Conservation (phyloP, 257 asterid genomes). For the Solanum etuberosum region DNA sequence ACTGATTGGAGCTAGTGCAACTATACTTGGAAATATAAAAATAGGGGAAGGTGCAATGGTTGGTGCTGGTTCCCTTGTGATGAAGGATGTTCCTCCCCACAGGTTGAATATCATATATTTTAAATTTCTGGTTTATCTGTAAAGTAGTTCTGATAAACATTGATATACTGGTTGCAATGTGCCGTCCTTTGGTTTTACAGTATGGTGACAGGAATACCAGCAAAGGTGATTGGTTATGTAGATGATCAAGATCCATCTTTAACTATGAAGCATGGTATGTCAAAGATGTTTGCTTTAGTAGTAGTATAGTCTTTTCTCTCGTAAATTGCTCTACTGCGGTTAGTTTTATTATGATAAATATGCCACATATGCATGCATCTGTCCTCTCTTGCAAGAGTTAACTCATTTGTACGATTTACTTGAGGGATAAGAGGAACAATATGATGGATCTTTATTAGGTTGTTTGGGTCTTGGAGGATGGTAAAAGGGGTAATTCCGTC, state of each 20-base stretch:
- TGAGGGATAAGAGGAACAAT: neutral
- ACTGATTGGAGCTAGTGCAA: constrained; percentile 31
- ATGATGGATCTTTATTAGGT: neutral
- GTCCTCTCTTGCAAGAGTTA: neutral
- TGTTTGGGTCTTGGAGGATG: neutral
- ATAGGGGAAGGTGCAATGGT: constrained; percentile 41
- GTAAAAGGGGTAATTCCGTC: neutral
- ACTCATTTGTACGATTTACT: neutral
- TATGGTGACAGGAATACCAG: constrained; percentile 41
- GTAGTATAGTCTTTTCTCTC: neutral
- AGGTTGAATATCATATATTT: constrained; percentile 12
- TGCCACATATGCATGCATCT: neutral
- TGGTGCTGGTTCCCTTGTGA: constrained; percentile 34
- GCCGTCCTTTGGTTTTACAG: constrained; percentile 11
- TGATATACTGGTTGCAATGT: neutral
- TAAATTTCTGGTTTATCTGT: neutral
- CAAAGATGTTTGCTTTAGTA: neutral
- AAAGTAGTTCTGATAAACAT: neutral
- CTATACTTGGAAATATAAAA: constrained; percentile 30
- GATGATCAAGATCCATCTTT: constrained; percentile 37
- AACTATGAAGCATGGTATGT: constrained; percentile 37
- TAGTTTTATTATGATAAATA: neutral
- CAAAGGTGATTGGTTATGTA: constrained; percentile 34
- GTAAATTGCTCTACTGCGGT: neutral
- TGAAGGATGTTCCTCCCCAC: constrained; percentile 33